These are phyloP conservation scores for Aspergillus felis DNA, from an alignment of 2,329 filamentous ascomycete genomes.

Conservation along the genomic window DNA sequence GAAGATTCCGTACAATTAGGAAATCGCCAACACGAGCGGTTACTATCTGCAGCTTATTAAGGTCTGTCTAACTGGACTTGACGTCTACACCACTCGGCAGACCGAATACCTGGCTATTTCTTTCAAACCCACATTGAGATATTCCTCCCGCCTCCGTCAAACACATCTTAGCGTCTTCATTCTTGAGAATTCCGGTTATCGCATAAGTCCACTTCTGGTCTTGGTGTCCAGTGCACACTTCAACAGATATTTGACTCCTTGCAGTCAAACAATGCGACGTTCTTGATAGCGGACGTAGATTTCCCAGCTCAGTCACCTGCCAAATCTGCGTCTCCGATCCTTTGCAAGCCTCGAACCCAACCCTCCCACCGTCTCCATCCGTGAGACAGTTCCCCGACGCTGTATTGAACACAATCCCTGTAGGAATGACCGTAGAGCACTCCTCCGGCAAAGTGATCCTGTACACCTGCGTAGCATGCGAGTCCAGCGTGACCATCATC, in stretches of 20 bases:
- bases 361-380: conserved; percentile 18
- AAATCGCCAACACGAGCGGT: not conserved
- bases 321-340: conserved; percentile 44
- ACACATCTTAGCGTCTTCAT: conserved; percentile 30
- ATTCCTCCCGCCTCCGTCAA: conserved; percentile 36
- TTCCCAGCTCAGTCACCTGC: conserved; percentile 32
- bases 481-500: conserved; percentile 28
- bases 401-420: conserved; percentile 50
- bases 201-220: conserved; percentile 43
- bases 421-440: conserved; percentile 34
- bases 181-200: conserved; percentile 44
- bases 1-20: not conserved
- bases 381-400: conserved; percentile 44
- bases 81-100: conserved; percentile 40
- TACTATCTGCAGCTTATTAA: not conserved
- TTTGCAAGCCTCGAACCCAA: conserved; percentile 37
- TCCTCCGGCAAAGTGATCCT: conserved; percentile 35
- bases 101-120: conserved; percentile 46
- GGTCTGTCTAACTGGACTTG: not conserved
- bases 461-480: conserved; percentile 43
- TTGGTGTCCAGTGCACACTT: conserved; percentile 15
- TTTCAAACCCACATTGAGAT: conserved; percentile 33
- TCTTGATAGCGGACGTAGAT: conserved; percentile 37
- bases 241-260: conserved; percentile 11
- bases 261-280: conserved; percentile 31